These are phyloP conservation scores for Corynascus novoguineensis DNA, from an alignment of 495 filamentous ascomycete species.

Conservation along the genomic window DNA sequence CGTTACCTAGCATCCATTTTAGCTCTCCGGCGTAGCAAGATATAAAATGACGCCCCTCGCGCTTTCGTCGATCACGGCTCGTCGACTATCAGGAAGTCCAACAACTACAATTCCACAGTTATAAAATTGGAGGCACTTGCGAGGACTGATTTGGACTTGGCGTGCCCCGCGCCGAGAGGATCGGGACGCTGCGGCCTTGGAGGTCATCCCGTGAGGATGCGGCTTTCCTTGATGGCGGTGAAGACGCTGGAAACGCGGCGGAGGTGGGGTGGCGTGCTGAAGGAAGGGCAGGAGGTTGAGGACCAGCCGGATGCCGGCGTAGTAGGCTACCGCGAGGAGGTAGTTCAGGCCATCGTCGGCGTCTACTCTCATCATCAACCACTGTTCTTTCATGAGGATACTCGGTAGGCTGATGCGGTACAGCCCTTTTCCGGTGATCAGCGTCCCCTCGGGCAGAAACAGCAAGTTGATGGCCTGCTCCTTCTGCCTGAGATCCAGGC, in stretches of 20 bases:
- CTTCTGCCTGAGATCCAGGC: slow-evolving; percentile 47
- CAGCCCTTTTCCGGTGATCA: slow-evolving; percentile 26
- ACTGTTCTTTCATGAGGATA: not conserved
- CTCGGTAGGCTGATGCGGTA: not conserved
- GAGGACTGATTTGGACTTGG: no score
- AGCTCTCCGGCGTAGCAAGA: no score
- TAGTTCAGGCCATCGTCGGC: slow-evolving; percentile 55
- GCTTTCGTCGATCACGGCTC: no score
- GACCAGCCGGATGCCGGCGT: slow-evolving; percentile 59
- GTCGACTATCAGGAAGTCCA: no score
- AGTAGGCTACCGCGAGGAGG: slow-evolving; percentile 52
- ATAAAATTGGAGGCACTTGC: no score
- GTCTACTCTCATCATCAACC: slow-evolving; percentile 29
- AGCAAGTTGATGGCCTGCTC: slow-evolving; percentile 56
- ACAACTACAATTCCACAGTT: no score
- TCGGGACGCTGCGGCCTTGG: slow-evolving; percentile 18
- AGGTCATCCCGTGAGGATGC: slow-evolving; percentile 48
- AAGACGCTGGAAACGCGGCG: slow-evolving; percentile 56
- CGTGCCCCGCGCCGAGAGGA: no score
- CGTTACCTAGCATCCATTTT: no score
- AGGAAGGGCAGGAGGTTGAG: slow-evolving; percentile 59
- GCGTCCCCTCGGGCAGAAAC: slow-evolving; percentile 48
- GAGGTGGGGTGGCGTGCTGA: slow-evolving; percentile 34
- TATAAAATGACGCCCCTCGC: no score
- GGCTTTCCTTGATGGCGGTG: slow-evolving; percentile 49